Conservation (phyloP, 805 yeast species). For the Blastobotrys peoriensis region DNA sequence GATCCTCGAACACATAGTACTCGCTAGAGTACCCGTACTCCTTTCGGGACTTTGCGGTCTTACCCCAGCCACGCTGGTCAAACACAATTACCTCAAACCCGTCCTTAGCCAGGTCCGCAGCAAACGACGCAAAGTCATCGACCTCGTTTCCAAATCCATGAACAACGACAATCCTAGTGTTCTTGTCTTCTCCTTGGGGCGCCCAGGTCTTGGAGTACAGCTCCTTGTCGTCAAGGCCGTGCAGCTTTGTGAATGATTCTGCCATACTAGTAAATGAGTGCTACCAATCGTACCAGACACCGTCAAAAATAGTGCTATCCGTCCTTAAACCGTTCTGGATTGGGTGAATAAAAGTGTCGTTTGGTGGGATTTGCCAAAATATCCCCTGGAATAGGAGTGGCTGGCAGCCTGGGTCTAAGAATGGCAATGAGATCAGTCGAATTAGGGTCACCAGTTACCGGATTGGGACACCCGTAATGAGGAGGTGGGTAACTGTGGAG, state of each 20-base stretch:
- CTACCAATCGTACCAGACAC: too few relatives aligned
- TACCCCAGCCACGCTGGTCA: slow-evolving; percentile 37
- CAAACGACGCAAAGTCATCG: slow-evolving; percentile 28
- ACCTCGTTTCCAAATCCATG: slow-evolving; percentile 35
- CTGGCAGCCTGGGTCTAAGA: too few relatives aligned
- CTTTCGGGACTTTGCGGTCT: slow-evolving; percentile 25
- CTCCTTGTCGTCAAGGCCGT: slow-evolving; percentile 11
- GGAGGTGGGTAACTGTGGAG: too few relatives aligned
- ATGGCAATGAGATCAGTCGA: too few relatives aligned
- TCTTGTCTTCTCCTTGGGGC: slow-evolving; percentile 16
- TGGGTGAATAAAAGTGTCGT: too few relatives aligned
- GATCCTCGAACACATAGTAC: slow-evolving; percentile 25
- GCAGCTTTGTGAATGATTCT: not conserved
- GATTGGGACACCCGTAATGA: too few relatives aligned
- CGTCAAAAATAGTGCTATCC: too few relatives aligned
- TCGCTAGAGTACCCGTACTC: slow-evolving; percentile 32
- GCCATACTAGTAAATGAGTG: not conserved
- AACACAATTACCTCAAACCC: slow-evolving; percentile 33
- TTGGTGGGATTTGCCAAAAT: too few relatives aligned
- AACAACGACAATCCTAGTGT: slow-evolving; percentile 29
- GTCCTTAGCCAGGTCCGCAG: slow-evolving; percentile 23
- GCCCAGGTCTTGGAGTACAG: slow-evolving; percentile 16
- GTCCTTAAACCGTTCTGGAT: too few relatives aligned
- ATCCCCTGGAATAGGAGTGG: too few relatives aligned
- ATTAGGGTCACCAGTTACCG: too few relatives aligned